phyloP scores from a whole-genome alignment of 1,284 basidiomycete genomes.

The Schizophyllum amplum region DNA sequence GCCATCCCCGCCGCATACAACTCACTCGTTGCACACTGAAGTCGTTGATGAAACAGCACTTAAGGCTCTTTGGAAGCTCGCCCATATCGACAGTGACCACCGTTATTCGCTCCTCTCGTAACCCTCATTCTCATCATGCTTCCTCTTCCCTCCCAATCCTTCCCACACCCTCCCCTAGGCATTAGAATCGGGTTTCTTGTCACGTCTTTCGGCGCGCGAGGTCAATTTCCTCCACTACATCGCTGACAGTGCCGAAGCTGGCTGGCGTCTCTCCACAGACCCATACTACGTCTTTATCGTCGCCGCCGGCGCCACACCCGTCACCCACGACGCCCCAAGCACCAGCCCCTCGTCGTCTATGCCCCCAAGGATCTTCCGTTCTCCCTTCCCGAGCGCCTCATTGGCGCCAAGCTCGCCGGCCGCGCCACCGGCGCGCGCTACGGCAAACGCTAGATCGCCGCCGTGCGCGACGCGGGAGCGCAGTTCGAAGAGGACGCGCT shows the following conservation, averaged over 20 bases:
- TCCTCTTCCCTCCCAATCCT: too few species aligned
- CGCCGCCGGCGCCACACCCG: neutral
- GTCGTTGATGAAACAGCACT: slow-evolving; percentile 54
- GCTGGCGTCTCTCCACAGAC: neutral
- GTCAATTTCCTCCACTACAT: slow-evolving; percentile 46
- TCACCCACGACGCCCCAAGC: slow-evolving; percentile 3
- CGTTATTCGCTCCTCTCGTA: too few species aligned
- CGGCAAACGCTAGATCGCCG: slow-evolving; percentile 35
- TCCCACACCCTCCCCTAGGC: slow-evolving; percentile 19
- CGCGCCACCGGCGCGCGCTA: slow-evolving; percentile 34
- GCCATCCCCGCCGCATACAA: slow-evolving; percentile 28
- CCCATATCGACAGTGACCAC: slow-evolving; percentile 38
- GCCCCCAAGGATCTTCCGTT: slow-evolving; percentile 46
- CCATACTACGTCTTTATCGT: neutral
- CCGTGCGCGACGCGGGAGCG: slow-evolving; percentile 42
- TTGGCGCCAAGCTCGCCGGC: slow-evolving; percentile 54
- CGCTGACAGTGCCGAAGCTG: slow-evolving; percentile 32
- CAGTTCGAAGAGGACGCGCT: slow-evolving; percentile 51
- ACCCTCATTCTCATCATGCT: neutral
- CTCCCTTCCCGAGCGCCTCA: slow-evolving; percentile 54
- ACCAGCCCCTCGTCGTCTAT: slow-evolving; percentile 45
- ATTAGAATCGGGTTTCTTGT: slow-evolving; percentile 49
- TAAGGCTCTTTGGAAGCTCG: slow-evolving; percentile 41
- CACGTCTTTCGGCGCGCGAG: slow-evolving; percentile 47
- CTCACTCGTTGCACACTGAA: slow-evolving; percentile 54